Conservation (phyloP, 1,139 yeast species). For the Meyerozyma elateridarum region DNA sequence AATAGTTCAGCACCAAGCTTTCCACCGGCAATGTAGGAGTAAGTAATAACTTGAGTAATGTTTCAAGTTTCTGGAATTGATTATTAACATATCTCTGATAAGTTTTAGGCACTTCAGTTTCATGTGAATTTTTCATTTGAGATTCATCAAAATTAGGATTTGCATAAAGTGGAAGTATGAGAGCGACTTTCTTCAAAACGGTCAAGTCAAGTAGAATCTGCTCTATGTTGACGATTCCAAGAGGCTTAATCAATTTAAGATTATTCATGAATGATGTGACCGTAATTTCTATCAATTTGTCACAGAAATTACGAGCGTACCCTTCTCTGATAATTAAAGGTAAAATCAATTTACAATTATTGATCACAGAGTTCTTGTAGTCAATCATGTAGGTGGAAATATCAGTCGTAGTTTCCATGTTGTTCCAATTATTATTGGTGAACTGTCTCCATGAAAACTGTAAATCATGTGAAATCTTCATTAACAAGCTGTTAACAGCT, state of each 20-base stretch:
- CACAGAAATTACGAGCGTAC: slow-evolving; percentile 69
- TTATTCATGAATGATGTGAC: slow-evolving; percentile 53
- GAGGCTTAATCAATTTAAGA: slow-evolving; percentile 58
- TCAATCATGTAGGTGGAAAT: slow-evolving; percentile 68
- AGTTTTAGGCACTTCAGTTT: slow-evolving; percentile 25
- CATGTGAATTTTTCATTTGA: slow-evolving; percentile 11
- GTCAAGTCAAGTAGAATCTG: slow-evolving; percentile 74
- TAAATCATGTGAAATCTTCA: slow-evolving; percentile 57
- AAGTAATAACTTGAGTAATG: slow-evolving; percentile 60
- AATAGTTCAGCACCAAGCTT: slow-evolving; percentile 61
- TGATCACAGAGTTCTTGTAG: slow-evolving; percentile 41
- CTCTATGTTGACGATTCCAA: slow-evolving; percentile 69
- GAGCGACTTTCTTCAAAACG: slow-evolving; percentile 52
- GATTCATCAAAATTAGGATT: slow-evolving; percentile 26
- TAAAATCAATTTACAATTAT: slow-evolving; percentile 47
- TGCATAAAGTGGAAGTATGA: slow-evolving; percentile 45
- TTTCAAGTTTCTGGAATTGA: slow-evolving; percentile 52
- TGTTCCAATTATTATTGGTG: slow-evolving; percentile 73
- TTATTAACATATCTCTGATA: slow-evolving; percentile 47
- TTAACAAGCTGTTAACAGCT: slow-evolving; percentile 53
- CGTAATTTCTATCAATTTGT: slow-evolving; percentile 66
- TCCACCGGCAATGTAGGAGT: slow-evolving; percentile 60
- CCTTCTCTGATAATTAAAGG: slow-evolving; percentile 65
- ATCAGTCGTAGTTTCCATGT: slow-evolving; percentile 57
- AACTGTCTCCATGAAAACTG: slow-evolving; percentile 83